Evolutionary conservation across 441 rosid species (phyloP), one percentile per base, ranked within the genome.

Genomic region (Mallotus repandus): DNA sequence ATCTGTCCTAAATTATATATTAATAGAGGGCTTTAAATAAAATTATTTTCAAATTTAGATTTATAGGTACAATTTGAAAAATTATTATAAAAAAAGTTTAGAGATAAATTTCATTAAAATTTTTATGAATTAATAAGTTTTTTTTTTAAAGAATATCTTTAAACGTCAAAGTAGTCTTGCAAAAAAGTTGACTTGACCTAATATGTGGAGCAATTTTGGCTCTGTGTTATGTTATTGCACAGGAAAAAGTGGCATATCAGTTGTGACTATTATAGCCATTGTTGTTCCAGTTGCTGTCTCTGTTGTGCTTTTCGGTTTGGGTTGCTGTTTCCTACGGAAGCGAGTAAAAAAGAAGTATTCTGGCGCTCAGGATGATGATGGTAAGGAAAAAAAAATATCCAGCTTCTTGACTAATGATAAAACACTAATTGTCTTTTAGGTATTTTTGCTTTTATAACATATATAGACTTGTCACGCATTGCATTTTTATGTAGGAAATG

Each of bases 261-360:
- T 5, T 1, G 48, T 29, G 53, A 29, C 41, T 18, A 68, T 66
- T 9, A 7, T 84, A 5, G 82, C 81, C 54, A 74, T 74, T 32
- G 71, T 45, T 45, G 74, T 56, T 46, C 72, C 80, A 49, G 12
- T 78, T 75, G 49, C 53, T 16, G 70, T 74, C 38, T 1, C 56
- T 59, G 18, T 25, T 29, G 58, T 74, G 58, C 79, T 86, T 41
- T 72, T 78, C 6, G 38, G 64, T 21, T 1, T 4, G 29, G 70
- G 63, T 11, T 77, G 14, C 57, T 83, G 78, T 41, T 73, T 79
- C 74, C 65, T 80, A 14, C 13, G 41, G 5, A 73, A 63, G 56
- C 78, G 78, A 48, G 69, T 22, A 10, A 78, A 46, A 71, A 76
- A 54, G 45, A 79, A 75, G 49, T 60, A 64, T 5, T 25, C 67